Base-by-base conservation (phyloP, 352 stramenopile species). In the Globisporangium spiculum region DNA sequence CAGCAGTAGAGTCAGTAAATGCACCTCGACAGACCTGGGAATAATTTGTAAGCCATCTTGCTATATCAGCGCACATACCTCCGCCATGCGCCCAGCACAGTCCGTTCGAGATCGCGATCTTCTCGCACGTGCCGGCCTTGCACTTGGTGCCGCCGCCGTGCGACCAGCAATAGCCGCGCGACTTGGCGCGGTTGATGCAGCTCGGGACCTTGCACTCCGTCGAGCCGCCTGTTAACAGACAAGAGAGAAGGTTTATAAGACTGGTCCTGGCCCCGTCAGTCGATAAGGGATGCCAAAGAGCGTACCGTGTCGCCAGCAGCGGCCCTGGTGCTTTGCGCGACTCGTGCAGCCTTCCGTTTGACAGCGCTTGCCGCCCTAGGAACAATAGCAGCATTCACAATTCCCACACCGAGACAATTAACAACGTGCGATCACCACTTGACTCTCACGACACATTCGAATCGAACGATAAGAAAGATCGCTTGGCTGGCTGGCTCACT, bases 161-260 rank as follows among this genome's bases (percentile, higher is more conserved):
- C 7, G 74, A 72, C 74, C 74, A 80, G 58, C 74, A 80, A 32
- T 75, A 66, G 7, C 74, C 69, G 34, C 70, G 67, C 3, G 74
- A 76, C 74, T 80, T 80, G 68, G 71, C 74, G 8, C 74, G 74
- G 50, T 84, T 81, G 50, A 66, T 64, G 60, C 74, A 80, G 38
- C 52, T 69, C 20, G 67, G 48, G 20, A 68, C 18, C 48, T 67
- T 78, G 65, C 72, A 78, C 27, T 69, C 38, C 7, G 48, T 72
- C 61, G 67, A 72, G 16, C 67, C 67, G 24, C 67, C 67, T 70
- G 41, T 46, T 3, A 27, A 46, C 20, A 30, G 16, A 3, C 57
- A 52, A 53, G 34, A 16, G 8, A 32, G 10, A 26, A n/a, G 10
- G 34, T 26, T 60, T 6, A 26, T 18, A 22, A n/a, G 6, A 44